These are phyloP conservation scores for Chondrostereum purpureum DNA, from an alignment of 1,284 basidiomycete genomes.

Conservation along the genomic window DNA sequence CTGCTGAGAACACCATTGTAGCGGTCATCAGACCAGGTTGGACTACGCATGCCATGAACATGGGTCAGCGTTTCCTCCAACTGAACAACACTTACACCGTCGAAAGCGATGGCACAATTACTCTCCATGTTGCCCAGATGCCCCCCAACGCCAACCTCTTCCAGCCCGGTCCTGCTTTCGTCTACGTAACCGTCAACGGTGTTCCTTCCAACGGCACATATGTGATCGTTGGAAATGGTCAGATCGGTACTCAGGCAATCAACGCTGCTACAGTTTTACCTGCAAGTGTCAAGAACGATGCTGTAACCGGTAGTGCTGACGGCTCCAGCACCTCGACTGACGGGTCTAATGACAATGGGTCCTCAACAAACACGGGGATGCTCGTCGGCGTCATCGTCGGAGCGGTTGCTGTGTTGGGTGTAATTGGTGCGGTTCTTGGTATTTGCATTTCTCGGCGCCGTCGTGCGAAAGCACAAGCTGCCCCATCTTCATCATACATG, in stretches of 20 bases:
- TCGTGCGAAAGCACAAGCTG: slow-evolving; percentile 1
- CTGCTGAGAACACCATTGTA: slow-evolving; percentile 76
- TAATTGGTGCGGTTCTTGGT: slow-evolving; percentile 13
- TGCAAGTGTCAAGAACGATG: slow-evolving; percentile 33
- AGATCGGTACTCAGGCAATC: slow-evolving; percentile 62
- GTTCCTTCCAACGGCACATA: slow-evolving; percentile 76
- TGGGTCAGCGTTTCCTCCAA: slow-evolving; percentile 78
- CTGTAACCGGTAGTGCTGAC: slow-evolving; percentile 32
- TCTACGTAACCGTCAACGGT: slow-evolving; percentile 78
- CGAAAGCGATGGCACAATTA: slow-evolving; percentile 65
- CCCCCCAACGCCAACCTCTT: slow-evolving; percentile 81
- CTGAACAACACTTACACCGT: slow-evolving; percentile 81
- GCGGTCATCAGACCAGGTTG: slow-evolving; percentile 83
- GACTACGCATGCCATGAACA: slow-evolving; percentile 94
- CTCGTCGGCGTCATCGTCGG: slow-evolving; percentile 2
- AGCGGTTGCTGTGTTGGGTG: slow-evolving; percentile 9
- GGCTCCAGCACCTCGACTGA: slow-evolving; percentile 16
- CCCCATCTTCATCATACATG: not conserved
- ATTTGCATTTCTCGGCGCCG: slow-evolving; percentile 12
- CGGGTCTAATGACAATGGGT: not conserved
- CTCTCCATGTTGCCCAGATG: slow-evolving; percentile 72
- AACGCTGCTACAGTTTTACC: slow-evolving; percentile 46
- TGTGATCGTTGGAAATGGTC: slow-evolving; percentile 76
- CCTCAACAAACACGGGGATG: not conserved
- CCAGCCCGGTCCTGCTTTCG: slow-evolving; percentile 78